phyloP scores from a whole-genome alignment of 2,329 filamentous ascomycete genomes.

The Dactylellina leptospora region DNA sequence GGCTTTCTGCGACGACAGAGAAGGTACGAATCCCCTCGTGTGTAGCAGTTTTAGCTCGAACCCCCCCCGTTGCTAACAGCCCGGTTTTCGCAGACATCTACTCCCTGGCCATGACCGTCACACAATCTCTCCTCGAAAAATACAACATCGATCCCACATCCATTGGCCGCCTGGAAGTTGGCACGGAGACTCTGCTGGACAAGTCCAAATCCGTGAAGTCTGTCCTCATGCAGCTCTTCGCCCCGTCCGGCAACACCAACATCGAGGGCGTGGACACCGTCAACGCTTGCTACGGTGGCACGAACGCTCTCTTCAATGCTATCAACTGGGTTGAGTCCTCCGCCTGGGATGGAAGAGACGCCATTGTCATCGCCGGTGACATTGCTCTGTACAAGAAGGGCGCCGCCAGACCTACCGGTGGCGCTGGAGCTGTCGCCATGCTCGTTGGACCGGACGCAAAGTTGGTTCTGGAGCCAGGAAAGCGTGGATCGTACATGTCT shows the following conservation, averaged over 20 bases:
- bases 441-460: constrained; percentile 81
- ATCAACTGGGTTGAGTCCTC: constrained; percentile 89
- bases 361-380: constrained; percentile 80
- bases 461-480: constrained; percentile 78
- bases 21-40: constrained; percentile 69
- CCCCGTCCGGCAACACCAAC: constrained; percentile 76
- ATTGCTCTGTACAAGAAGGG: constrained; percentile 88
- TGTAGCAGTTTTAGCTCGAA: neutral
- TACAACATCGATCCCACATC: constrained; percentile 82
- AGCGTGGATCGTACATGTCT: constrained; percentile 81
- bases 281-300: constrained; percentile 87
- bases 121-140: constrained; percentile 80
- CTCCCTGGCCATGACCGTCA: constrained; percentile 80
- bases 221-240: constrained; percentile 85
- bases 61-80: neutral
- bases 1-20: constrained; percentile 89
- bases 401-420: constrained; percentile 80
- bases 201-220: constrained; percentile 93
- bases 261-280: constrained; percentile 83
- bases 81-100: constrained; percentile 82
- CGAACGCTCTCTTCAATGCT: constrained; percentile 83
- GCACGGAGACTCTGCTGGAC: constrained; percentile 84
- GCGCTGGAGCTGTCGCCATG: constrained; percentile 80
- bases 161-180: constrained; percentile 82
- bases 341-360: constrained; percentile 83